Percentiles rank a stretch among this genome's conserved stretches.
Conservation (phyloP, 225 moss, liverwort and hornwort species). For the Bryum argenteum region DNA sequence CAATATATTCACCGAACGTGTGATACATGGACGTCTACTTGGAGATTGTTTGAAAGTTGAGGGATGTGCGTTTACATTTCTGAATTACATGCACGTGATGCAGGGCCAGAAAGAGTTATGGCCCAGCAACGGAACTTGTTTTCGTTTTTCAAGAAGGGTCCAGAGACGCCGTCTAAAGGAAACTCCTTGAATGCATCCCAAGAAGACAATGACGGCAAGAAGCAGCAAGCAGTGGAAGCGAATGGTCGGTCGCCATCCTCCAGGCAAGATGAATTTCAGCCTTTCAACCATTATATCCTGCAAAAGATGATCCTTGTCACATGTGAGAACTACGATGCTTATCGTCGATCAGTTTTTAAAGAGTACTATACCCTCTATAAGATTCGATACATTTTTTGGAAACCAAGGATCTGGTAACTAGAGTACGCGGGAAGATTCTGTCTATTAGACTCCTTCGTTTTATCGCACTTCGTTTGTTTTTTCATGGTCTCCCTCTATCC, state of each 20-base stretch:
- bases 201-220: slow-evolving; percentile 29
- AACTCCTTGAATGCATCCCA: slow-evolving; percentile 17
- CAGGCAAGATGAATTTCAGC: slow-evolving; percentile 32
- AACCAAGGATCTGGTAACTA: not conserved
- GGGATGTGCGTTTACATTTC: not conserved
- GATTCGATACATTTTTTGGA: not conserved
- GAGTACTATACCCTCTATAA: not conserved
- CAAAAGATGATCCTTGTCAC: not conserved
- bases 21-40: slow-evolving; percentile 2
- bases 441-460: slow-evolving; percentile 2
- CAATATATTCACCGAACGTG: not conserved
- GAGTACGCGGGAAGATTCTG: not conserved
- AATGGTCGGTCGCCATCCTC: slow-evolving; percentile 22
- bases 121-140: slow-evolving; percentile 74
- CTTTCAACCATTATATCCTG: not conserved
- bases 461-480: not conserved
- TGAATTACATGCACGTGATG: slow-evolving; percentile 13
- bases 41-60: slow-evolving; percentile 5
- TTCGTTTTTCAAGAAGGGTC: slow-evolving; percentile 72
- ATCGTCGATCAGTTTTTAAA: not conserved
- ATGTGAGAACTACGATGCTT: slow-evolving; percentile 4
- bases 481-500: too few relatives aligned
- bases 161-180: slow-evolving; percentile 33
- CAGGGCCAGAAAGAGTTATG: slow-evolving; percentile 45
- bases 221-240: slow-evolving; percentile 9